These are phyloP conservation scores for Boletus semigastroideus DNA, from an alignment of 1,284 basidiomycete species.

Conservation along the genomic window DNA sequence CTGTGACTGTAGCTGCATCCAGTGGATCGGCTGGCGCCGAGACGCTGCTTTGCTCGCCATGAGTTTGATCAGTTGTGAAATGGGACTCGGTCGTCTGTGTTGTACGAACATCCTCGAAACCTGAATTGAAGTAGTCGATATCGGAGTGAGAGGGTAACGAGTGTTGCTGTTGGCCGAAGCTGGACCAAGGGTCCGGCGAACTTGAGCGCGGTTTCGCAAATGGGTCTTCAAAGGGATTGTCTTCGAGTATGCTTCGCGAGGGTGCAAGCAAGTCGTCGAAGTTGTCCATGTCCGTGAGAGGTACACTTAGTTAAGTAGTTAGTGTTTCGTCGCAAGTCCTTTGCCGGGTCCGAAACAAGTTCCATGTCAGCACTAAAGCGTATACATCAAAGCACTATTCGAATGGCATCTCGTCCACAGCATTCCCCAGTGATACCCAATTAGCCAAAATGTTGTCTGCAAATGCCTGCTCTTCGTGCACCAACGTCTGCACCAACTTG, in stretches of 20 bases:
- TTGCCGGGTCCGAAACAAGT: constrained; percentile 12
- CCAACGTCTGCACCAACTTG: constrained; percentile 68
- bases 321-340: neutral
- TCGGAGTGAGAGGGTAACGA: constrained; percentile 21
- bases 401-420: constrained; percentile 78
- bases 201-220: constrained; percentile 58
- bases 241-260: constrained; percentile 59
- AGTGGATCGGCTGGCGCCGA: constrained; percentile 39
- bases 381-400: constrained; percentile 47
- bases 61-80: constrained; percentile 15
- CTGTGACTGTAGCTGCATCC: constrained; percentile 41
- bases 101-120: constrained; percentile 35
- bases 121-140: constrained; percentile 33
- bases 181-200: constrained; percentile 79
- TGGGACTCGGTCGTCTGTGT: constrained; percentile 28
- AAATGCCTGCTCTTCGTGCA: constrained; percentile 68
- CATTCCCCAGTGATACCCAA: constrained; percentile 72
- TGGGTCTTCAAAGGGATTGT: constrained; percentile 77
- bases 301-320: too few species aligned
- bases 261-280: constrained; percentile 78
- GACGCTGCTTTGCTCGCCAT: constrained; percentile 17
- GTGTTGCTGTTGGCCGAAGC: constrained; percentile 34
- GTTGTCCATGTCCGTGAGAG: constrained; percentile 49
- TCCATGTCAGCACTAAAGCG: constrained; percentile 6
- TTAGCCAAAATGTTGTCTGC: constrained; percentile 60